Evolutionary conservation across 305 asterid genomes (phyloP), one percentile per base, ranked within the genome.

Genomic region (Solanum hybrid): DNA sequence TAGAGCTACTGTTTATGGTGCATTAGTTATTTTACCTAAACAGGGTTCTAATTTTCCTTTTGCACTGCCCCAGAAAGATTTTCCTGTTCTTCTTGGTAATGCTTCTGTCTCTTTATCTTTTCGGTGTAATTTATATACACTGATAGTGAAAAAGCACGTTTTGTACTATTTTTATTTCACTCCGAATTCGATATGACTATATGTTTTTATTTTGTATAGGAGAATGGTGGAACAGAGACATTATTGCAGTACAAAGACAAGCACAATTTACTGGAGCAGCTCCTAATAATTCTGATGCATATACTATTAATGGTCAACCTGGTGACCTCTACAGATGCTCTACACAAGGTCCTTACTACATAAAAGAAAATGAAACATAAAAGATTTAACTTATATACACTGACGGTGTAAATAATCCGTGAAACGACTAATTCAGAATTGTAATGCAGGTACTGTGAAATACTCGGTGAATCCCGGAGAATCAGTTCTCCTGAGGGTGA

Each of bases 171-270:
- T 75, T 75, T 7, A 32, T 75, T 15, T 0, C 4, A 31, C 24
- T 75, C 38, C 10, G 13, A 31, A 75, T 31, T 75, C 4, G n/a
- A 15, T 31, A 75, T 31, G 24, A 75, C 0, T 31, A 0, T 31
- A 15, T 75, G 37, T 76, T 14, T 76, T 1, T 76, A 76, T 77
- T 15, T 81, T 42, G 64, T 81, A 86, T 94, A 96, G 99, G 99
- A 4, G 98, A 96, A 92, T 96, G 99, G 98, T 96, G 99, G 99
- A 89, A 94, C 12, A 90, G 94, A 89, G 97, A 96, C 89, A 94
- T 95, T 87, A 91, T 91, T 35, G 90, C 93, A 85, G 91, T 96
- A 31, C 88, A 90, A 51, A 89, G 90, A 77, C 98, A 94, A 90
- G 94, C 98, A 6, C 69, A 85, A 12, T 95, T 95, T 73, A 93